Conservation (phyloP, 495 filamentous ascomycete genomes). For the Penicillium atrosanguineum region DNA sequence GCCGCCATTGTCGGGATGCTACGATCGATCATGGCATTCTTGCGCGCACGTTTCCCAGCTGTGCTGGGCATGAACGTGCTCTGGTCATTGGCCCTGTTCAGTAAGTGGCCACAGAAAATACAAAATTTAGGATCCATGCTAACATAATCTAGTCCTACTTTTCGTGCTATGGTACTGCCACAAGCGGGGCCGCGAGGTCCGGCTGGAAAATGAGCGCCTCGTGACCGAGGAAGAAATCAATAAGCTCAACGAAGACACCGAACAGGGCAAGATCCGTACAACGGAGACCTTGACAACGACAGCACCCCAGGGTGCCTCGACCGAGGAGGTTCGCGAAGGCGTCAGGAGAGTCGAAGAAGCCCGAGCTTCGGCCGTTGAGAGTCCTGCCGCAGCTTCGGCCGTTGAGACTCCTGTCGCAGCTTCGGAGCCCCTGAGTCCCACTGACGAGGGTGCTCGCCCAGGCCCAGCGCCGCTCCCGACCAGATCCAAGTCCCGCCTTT, state of each 20-base stretch:
- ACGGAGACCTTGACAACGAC: conserved; percentile 46
- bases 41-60: conserved; percentile 80
- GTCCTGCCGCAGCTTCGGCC: conserved; percentile 1
- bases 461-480: conserved; percentile 18
- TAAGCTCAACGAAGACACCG: conserved; percentile 38
- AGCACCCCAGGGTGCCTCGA: conserved; percentile 43
- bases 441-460: conserved; percentile 11
- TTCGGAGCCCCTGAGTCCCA: conserved; percentile 7
- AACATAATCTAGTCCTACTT: conserved; percentile 62
- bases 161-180: conserved; percentile 97
- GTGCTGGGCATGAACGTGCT: conserved; percentile 82
- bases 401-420: not conserved
- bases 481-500: conserved; percentile 34
- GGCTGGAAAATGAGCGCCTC: conserved; percentile 68
- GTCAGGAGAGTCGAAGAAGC: conserved; percentile 39
- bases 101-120: conserved; percentile 47
- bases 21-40: conserved; percentile 78
- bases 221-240: conserved; percentile 50
- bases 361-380: conserved; percentile 19
- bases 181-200: conserved; percentile 81
- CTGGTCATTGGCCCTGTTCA: conserved; percentile 78
- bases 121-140: not conserved
- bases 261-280: conserved; percentile 33
- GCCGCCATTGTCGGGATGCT: conserved; percentile 79
- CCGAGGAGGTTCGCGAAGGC: conserved; percentile 40